phyloP scores from a whole-genome alignment of 306 rosid genomes.

The Prunus campanulata region DNA sequence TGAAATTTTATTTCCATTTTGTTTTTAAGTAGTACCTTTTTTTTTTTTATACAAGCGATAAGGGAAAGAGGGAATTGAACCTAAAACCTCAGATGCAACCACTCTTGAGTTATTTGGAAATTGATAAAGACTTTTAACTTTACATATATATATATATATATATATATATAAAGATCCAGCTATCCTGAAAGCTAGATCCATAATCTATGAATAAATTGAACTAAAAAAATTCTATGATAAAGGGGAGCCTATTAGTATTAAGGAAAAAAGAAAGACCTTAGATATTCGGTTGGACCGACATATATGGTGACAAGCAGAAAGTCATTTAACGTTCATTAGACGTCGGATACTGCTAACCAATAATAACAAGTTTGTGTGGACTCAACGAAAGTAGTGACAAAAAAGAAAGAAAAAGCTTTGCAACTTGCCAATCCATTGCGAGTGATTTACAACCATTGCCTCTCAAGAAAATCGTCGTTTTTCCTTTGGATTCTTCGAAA shows the following conservation, averaged over 20 bases:
- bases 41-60: too few relatives aligned
- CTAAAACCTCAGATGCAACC: too few relatives aligned
- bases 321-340: background rate
- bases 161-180: too few relatives aligned
- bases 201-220: too few relatives aligned
- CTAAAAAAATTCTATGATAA: too few relatives aligned
- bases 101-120: too few relatives aligned
- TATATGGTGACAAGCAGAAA: background rate
- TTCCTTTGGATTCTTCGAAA: conserved; percentile 6
- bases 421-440: background rate
- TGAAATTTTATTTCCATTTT: too few relatives aligned
- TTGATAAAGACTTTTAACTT: too few relatives aligned
- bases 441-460: background rate
- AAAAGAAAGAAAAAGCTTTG: background rate
- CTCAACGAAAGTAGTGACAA: background rate
- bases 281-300: background rate
- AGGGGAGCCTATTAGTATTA: too few relatives aligned
- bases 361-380: background rate
- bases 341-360: background rate
- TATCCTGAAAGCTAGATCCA: too few relatives aligned
- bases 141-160: too few relatives aligned
- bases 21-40: too few relatives aligned
- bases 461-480: conserved; percentile 7
- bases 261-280: background rate
- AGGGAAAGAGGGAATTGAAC: accelerated